Evolutionary conservation across 495 filamentous ascomycete species (phyloP), one percentile per base, ranked within the genome.

Genomic region (Lasiosphaeris hirsuta): DNA sequence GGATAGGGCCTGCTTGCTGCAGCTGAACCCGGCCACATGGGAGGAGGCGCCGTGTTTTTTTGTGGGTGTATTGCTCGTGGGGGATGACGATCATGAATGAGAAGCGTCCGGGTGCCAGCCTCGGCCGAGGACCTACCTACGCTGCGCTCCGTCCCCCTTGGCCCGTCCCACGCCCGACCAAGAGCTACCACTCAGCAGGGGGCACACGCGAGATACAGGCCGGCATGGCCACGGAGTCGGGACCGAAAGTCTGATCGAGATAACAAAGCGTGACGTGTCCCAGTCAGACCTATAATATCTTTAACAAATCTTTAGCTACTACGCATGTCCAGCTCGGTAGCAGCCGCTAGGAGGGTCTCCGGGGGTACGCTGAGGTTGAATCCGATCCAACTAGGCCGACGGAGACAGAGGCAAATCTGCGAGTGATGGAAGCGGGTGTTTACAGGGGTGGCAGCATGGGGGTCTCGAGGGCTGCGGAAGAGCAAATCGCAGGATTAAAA

Each of bases 51-150:
- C 49, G 6, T 30, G 34, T 54, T 35, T 40, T 55, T 57, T 50
- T 49, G 56, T 47, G 41, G 56, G 15, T 34, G 34, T 40, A 34
- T 40, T 40, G 36, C 39, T 52, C 41, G 56, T 47, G 48, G 54
- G 19, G 56, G 49, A 59, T 35, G 56, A 40, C 56, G 48, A 53
- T 59, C 48, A 45, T 53, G 56, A 33, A 58, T 35, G 54, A 37
- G 49, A 30, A 38, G 49, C 35, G 49, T 51, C 23, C 51, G 51
- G 51, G 35, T 56, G 23, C 41, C 33, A 47, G 48, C 43, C 34
- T 9, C 17, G 9, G 39, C 48, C 46, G 15, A 38, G 30, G 11
- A 41, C 14, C 39, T 41, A 41, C 14, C 14, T 41, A 13, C 39
- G 39, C 7, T 41, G 39, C 14, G 11, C 14, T 41, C 39, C 10